Conservation (phyloP, 2,329 filamentous ascomycete genomes). For the Bretziella fagacearum region DNA sequence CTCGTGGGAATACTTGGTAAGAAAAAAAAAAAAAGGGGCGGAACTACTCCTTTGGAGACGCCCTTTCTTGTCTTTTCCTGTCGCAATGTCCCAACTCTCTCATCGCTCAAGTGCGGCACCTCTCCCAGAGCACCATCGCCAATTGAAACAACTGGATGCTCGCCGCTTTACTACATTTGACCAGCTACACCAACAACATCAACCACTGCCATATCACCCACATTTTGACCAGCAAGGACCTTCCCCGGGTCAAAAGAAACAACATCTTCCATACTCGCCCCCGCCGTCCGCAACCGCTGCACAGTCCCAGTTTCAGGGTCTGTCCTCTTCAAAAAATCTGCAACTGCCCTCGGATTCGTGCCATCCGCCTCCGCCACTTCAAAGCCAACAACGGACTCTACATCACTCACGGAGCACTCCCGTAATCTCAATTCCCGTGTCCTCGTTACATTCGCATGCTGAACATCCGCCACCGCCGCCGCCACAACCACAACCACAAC, state of each 20-base stretch:
- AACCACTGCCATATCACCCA: neutral
- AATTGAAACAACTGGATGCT: slow-evolving; percentile 4
- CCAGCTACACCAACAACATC: neutral
- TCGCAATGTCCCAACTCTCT: slow-evolving; percentile 10
- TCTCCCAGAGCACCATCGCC: neutral
- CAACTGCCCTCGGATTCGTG: neutral
- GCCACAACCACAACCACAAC: neutral
- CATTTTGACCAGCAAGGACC: slow-evolving; percentile 3
- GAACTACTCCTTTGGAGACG: neutral
- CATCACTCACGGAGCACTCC: slow-evolving; percentile 13
- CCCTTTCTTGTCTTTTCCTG: neutral
- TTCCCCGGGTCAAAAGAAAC: neutral
- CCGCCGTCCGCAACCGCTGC: neutral
- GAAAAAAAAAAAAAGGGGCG: no score
- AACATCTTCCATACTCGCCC: neutral
- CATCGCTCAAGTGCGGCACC: slow-evolving; percentile 8
- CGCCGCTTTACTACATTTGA: slow-evolving; percentile 7
- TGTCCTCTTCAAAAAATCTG: neutral
- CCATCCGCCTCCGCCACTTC: neutral
- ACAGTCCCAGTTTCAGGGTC: neutral
- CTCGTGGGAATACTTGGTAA: neutral
- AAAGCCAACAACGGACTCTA: neutral
- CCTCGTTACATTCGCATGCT: neutral
- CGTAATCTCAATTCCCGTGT: slow-evolving; percentile 8
- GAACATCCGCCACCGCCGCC: neutral